A percentile compares a stretch with the other conserved stretches of the same genome.
These are phyloP conservation scores for Gliomastix tumulicola DNA, from an alignment of 2,329 filamentous ascomycete genomes.

Conservation along the genomic window DNA sequence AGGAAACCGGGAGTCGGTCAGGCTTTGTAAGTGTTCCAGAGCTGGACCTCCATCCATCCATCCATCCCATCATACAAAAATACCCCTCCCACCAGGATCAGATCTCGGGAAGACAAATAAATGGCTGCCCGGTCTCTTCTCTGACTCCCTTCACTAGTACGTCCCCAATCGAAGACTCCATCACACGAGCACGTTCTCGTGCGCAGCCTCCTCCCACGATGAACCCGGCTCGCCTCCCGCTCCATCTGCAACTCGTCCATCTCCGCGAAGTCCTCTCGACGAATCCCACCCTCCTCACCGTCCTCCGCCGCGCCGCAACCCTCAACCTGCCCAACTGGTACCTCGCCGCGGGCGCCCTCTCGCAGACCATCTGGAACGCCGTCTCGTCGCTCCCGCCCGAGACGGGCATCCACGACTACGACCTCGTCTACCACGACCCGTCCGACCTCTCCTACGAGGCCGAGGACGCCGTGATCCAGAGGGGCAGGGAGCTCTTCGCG, in stretches of 20 bases:
- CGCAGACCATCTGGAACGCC: slow-evolving; percentile 30
- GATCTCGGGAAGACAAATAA: no score
- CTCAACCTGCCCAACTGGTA: slow-evolving; percentile 24
- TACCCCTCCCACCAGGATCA: no score
- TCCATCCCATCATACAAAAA: no score
- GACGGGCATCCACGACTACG: slow-evolving; percentile 26
- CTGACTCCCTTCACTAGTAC: no score
- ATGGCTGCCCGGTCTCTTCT: no score
- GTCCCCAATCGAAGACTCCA: no score
- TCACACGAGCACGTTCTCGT: no score
- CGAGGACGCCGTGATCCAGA: slow-evolving; percentile 23
- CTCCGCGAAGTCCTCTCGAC: slow-evolving; percentile 13
- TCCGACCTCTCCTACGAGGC: slow-evolving; percentile 26
- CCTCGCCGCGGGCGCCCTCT: slow-evolving; percentile 18
- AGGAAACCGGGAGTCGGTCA: no score
- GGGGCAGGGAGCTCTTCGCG: slow-evolving; percentile 17
- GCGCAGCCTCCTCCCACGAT: no score
- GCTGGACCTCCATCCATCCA: no score
- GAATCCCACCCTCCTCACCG: slow-evolving; percentile 18
- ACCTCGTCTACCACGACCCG: slow-evolving; percentile 24
- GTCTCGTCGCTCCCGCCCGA: slow-evolving; percentile 17
- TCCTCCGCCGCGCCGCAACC: slow-evolving; percentile 14
- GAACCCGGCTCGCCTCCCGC: slow-evolving; percentile 11
- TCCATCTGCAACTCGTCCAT: slow-evolving; percentile 13
- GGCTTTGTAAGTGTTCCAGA: no score